phyloP scores from a whole-genome alignment of 2,329 filamentous ascomycete genomes.

The Fusarium piperis region DNA sequence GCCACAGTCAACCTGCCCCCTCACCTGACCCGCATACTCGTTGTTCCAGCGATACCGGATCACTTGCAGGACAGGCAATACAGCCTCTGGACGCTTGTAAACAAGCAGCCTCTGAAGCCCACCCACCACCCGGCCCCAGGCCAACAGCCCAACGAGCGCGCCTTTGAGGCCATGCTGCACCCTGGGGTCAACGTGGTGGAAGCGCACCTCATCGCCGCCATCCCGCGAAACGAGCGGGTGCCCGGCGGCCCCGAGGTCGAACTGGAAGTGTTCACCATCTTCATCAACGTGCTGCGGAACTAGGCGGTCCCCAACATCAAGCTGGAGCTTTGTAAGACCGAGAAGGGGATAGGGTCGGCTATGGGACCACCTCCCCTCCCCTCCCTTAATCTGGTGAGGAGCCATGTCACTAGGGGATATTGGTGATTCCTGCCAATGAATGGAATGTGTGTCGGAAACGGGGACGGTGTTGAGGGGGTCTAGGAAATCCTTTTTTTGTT shows the following conservation, averaged over 20 bases:
- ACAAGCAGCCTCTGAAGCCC: slow-evolving; percentile 69
- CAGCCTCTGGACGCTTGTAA: slow-evolving; percentile 78
- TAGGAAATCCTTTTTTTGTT: slow-evolving; percentile 3
- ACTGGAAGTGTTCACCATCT: slow-evolving; percentile 80
- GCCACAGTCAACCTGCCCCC: slow-evolving; percentile 75
- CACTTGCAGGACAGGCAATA: slow-evolving; percentile 74
- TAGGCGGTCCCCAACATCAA: slow-evolving; percentile 37
- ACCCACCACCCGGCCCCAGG: slow-evolving; percentile 60
- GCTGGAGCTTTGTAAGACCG: slow-evolving; percentile 11
- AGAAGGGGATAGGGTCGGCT: not conserved
- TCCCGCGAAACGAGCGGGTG: slow-evolving; percentile 67
- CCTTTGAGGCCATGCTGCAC: slow-evolving; percentile 78
- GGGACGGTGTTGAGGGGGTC: slow-evolving; percentile 22
- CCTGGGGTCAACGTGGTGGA: slow-evolving; percentile 82
- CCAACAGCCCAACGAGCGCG: slow-evolving; percentile 67
- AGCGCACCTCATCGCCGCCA: slow-evolving; percentile 78
- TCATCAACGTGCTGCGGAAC: slow-evolving; percentile 72
- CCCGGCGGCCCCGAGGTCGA: slow-evolving; percentile 72
- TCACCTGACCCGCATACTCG: slow-evolving; percentile 75
- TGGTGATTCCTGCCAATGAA: slow-evolving; percentile 15
- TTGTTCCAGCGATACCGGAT: slow-evolving; percentile 72
- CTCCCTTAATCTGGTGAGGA: not conserved
- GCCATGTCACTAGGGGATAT: not conserved
- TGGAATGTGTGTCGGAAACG: slow-evolving; percentile 4
- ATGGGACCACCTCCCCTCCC: not conserved